Conservation (phyloP, 1,284 basidiomycete species). For the Melampsora abietis-canadensis region DNA sequence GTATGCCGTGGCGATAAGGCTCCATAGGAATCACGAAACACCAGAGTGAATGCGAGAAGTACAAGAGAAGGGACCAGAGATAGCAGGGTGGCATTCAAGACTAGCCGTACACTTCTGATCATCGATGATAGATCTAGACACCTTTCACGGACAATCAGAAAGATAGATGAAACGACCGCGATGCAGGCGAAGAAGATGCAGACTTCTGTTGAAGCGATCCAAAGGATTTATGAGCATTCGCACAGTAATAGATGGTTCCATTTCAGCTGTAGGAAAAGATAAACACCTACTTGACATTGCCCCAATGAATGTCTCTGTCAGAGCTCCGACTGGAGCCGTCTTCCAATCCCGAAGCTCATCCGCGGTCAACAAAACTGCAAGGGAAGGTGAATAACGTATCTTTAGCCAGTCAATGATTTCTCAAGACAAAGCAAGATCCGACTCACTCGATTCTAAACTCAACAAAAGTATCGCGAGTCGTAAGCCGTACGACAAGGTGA, state of each 20-base stretch:
- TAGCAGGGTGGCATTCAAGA: slow-evolving; percentile 13
- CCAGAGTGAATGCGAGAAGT: background rate
- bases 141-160: background rate
- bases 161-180: background rate
- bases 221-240: background rate
- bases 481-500: background rate
- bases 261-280: background rate
- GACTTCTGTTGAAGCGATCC: background rate
- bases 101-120: background rate
- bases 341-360: too few relatives aligned
- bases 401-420: background rate
- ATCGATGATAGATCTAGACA: background rate
- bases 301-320: background rate
- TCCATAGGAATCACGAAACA: slow-evolving; percentile 38
- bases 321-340: too few relatives aligned
- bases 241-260: background rate
- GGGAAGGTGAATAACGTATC: background rate
- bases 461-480: background rate
- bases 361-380: background rate
- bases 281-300: background rate
- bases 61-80: slow-evolving; percentile 12
- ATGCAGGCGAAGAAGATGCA: background rate
- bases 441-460: slow-evolving; percentile 24
- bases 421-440: background rate
- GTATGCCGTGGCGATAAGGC: slow-evolving; percentile 1